Base-by-base conservation (phyloP, 257 asterid genomes). In the Datura wrightii region DNA sequence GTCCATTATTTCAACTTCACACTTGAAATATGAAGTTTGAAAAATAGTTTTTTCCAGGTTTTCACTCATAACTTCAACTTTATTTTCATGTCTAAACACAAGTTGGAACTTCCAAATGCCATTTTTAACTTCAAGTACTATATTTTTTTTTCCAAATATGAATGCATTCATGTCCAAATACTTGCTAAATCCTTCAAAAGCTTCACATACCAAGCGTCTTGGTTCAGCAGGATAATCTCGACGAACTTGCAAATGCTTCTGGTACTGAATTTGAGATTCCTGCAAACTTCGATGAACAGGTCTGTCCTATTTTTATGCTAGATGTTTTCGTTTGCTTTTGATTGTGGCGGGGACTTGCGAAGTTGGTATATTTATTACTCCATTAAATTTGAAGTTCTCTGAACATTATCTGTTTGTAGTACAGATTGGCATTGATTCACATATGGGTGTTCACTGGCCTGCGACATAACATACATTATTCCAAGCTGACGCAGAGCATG, bases 181-280 rank as follows among this genome's bases (percentile, higher is more conserved):
- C 76, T 50, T 67, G 19, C 76, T 7, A 37, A 72, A 72, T 31
- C n/a, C 11, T 74, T 74, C 8, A 24, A 82, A 81, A 81, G 16
- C 24, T 13, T 74, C 42, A 8, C 58, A 54, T 19, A 39, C 13
- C 34, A 15, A 18, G 11, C 8, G 58, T 74, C 53, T 84, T 79
- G 74, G 39, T 48, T 74, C 85, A 46, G 66, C 90, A 87, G 92
- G 90, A 88, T 58, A 67, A 83, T 14, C 56, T 87, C 1, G 89
- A 90, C 15, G 89, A 83, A 48, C 86, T 89, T 16, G 87, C 87
- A 10, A 87, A 86, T 63, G 84, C 67, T 16, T 86, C 90, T 24
- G 90, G 82, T 53, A 39, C 88, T 3, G 87, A 86, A 79, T 87
- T 89, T 6, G 88, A 87, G 83, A 88, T 90, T 76, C 89, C 92